Conservation (phyloP, 2,329 filamentous ascomycete genomes). For the Teratosphaeria zuluensis region DNA sequence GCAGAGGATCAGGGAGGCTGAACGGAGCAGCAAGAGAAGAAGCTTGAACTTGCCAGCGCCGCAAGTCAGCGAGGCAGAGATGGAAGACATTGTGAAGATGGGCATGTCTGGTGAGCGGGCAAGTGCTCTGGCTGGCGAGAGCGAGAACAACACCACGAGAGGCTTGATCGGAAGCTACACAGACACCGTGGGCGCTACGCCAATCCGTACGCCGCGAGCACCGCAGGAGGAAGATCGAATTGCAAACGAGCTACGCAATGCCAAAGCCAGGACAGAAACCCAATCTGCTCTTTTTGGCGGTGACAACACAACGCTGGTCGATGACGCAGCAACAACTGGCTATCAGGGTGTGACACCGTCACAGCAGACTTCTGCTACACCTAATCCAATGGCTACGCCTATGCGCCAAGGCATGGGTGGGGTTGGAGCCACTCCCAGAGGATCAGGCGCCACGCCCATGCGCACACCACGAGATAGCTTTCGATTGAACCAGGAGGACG, state of each 20-base stretch:
- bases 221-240: slow-evolving; percentile 91
- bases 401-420: slow-evolving; percentile 49
- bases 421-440: slow-evolving; percentile 55
- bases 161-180: slow-evolving; percentile 83
- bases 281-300: slow-evolving; percentile 88
- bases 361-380: slow-evolving; percentile 74
- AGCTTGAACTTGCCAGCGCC: slow-evolving; percentile 75
- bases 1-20: slow-evolving; percentile 90
- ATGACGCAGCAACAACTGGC: slow-evolving; percentile 75
- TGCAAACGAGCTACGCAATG: slow-evolving; percentile 92
- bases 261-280: slow-evolving; percentile 81
- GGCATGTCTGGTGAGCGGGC: slow-evolving; percentile 86
- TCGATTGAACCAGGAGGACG: slow-evolving; percentile 65
- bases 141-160: slow-evolving; percentile 75
- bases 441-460: slow-evolving; percentile 71
- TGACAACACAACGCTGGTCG: slow-evolving; percentile 81
- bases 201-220: slow-evolving; percentile 84
- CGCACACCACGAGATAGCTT: slow-evolving; percentile 83
- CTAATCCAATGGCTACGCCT: slow-evolving; percentile 90
- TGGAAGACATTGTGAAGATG: slow-evolving; percentile 99
- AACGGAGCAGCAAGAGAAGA: slow-evolving; percentile 89
- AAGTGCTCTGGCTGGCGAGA: slow-evolving; percentile 60
- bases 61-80: slow-evolving; percentile 82
- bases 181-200: slow-evolving; percentile 67
- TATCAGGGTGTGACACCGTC: slow-evolving; percentile 78